Percentiles rank a stretch among this genome's conserved stretches.
Conservation (phyloP, 202 grass and related monocot genomes). For the Setaria viridis region DNA sequence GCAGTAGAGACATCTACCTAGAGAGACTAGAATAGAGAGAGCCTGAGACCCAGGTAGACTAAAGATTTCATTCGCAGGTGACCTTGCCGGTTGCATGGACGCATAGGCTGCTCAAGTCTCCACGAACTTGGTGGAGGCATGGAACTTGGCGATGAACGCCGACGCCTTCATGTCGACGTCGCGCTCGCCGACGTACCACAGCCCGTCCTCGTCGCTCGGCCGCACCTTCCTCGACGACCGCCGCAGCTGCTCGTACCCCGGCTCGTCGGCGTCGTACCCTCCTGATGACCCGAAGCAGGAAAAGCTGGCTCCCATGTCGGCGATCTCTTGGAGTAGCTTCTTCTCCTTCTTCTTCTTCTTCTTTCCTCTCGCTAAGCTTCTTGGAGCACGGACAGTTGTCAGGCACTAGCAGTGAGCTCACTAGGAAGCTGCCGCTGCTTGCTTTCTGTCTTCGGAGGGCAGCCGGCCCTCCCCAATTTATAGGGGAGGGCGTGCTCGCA, state of each 20-base stretch:
- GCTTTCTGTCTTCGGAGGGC: background rate
- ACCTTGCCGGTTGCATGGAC: background rate
- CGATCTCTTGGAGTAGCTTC: background rate
- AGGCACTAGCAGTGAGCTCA: background rate
- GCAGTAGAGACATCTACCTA: background rate
- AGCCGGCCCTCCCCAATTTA: constrained; percentile 44
- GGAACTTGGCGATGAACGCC: constrained; percentile 67
- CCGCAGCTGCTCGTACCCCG: constrained; percentile 46
- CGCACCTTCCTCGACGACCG: constrained; percentile 56
- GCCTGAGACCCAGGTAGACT: constrained; percentile 4
- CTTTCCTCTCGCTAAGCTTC: constrained; percentile 11
- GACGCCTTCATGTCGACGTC: constrained; percentile 81
- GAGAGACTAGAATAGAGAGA: background rate
- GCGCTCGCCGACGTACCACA: constrained; percentile 63
- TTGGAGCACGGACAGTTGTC: background rate
- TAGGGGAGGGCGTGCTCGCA: background rate
- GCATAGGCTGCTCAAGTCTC: constrained; percentile 1
- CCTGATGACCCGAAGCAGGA: constrained; percentile 60
- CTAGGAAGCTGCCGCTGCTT: constrained; percentile 33
- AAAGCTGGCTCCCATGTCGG: constrained; percentile 57
- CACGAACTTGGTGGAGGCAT: constrained; percentile 31
- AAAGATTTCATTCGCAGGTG: background rate
- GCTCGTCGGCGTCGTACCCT: constrained; percentile 57
- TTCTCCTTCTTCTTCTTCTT: background rate
- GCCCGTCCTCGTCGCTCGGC: constrained; percentile 80